Base-by-base conservation (phyloP, 192 early-diverging fungal genomes). In the Pilaira anomala region DNA sequence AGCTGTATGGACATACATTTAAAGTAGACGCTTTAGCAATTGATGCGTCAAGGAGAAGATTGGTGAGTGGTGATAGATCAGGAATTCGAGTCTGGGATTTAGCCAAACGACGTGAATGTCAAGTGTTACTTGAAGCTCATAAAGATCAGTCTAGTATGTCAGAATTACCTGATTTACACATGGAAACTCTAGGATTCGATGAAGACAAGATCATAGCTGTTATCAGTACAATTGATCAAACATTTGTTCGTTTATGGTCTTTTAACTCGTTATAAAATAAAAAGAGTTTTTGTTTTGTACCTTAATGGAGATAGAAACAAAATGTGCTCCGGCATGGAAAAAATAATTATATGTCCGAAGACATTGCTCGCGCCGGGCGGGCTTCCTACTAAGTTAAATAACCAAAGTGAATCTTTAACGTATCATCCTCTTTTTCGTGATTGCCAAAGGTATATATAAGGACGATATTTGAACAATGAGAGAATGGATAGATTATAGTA, bases 71-170 rank as follows among this genome's bases (percentile, higher is more conserved):
- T 9, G 70, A 74, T 57, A 61, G 78, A 46, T 49, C 69, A 12
- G 72, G 77, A n/a, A 68, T 81, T 16, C 79, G 77, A 39, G 60
- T 83, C 11, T 83, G 81, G 81, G 68, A 79, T 48, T 64, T 80
- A 6, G 53, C 42, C 16, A 55, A 55, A 30, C 28, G 30, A 18
- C 0, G 53, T 30, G 33, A 36, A 36, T 55, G 53, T 21, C 53
- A 55, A 18, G 53, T 55, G 2, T 19, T 30, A 19, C 28, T 55
- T 30, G 53, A 29, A 18, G 30, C 28, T 36, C 53, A 55, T 29
- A 26, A 29, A 18, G 30, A 55, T 18, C 53, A 55, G 28, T 55
- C 53, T 0, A 55, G 28, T 33, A 55, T 55, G 53, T 33, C n/a
- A 6, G 53, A 55, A 36, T 18, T 55, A 18, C 53, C 53, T 5